Percentiles rank a stretch among this genome's conserved stretches.
Conservation (phyloP, 2,329 filamentous ascomycete species). For the Fusarium coffeatum region DNA sequence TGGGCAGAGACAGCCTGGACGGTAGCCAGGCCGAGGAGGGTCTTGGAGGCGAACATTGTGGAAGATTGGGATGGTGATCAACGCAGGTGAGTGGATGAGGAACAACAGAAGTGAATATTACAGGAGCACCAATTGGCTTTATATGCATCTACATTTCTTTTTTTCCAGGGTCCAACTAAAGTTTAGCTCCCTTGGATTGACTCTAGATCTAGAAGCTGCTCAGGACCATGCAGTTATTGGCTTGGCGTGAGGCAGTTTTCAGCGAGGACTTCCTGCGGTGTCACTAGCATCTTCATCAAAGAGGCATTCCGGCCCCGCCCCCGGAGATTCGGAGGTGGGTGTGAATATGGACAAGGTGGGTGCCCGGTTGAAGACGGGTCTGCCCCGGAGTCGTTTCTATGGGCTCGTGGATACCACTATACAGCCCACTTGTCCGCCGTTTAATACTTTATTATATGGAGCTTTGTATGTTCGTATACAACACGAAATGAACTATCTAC, state of each 20-base stretch:
- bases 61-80: background rate
- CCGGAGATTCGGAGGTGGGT: slow-evolving; percentile 36
- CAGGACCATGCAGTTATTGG: slow-evolving; percentile 13
- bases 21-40: slow-evolving; percentile 51
- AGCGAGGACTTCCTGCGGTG: slow-evolving; percentile 15
- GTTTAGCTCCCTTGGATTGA: slow-evolving; percentile 8
- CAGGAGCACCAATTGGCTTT: slow-evolving; percentile 24
- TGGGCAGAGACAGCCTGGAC: slow-evolving; percentile 58
- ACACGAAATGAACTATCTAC: background rate
- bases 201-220: slow-evolving; percentile 16
- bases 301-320: slow-evolving; percentile 13
- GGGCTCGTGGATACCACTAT: background rate
- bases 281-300: slow-evolving; percentile 5
- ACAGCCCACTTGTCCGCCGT: background rate
- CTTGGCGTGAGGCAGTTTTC: slow-evolving; percentile 41
- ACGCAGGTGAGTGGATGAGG: slow-evolving; percentile 3
- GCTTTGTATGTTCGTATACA: background rate
- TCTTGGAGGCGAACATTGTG: slow-evolving; percentile 49
- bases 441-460: too few relatives aligned
- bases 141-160: slow-evolving; percentile 23
- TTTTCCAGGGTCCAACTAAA: slow-evolving; percentile 14
- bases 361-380: slow-evolving; percentile 19
- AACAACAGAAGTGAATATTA: background rate
- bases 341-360: slow-evolving; percentile 23
- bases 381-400: background rate